phyloP scores from a whole-genome alignment of 1,284 basidiomycete genomes.

The Cryptococcus deneoformans region DNA sequence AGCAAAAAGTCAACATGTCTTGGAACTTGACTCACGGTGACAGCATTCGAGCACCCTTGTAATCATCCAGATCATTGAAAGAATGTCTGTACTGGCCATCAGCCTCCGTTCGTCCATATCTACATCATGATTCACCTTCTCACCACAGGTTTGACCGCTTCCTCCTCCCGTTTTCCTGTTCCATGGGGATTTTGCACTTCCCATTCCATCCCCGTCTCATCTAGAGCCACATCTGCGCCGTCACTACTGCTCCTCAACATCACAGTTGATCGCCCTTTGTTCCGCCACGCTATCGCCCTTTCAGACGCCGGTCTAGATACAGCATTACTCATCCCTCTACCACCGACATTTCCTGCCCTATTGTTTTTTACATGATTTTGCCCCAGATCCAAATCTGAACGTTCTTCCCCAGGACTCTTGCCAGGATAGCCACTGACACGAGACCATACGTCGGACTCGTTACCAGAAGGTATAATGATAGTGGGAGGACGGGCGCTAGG shows the following conservation, averaged over 20 bases:
- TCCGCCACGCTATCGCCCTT: conserved; percentile 24
- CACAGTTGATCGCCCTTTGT: conserved; percentile 17
- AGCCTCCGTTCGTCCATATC: neutral
- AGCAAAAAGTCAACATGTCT: neutral
- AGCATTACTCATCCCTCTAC: neutral
- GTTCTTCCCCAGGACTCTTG: conserved; percentile 9
- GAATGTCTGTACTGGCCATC: conserved; percentile 9
- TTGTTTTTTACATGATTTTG: neutral
- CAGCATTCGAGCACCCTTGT: conserved; percentile 8
- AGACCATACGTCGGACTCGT: conserved; percentile 18
- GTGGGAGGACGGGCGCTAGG: conserved; percentile 26
- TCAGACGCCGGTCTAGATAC: conserved; percentile 12
- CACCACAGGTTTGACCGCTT: conserved; percentile 1
- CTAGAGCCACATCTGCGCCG: conserved; percentile 37
- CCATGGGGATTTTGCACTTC: conserved; percentile 36
- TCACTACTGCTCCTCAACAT: conserved; percentile 38
- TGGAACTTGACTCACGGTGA: conserved; percentile 2
- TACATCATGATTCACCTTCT: conserved; percentile 18
- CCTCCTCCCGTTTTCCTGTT: conserved; percentile 14
- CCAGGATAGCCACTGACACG: neutral
- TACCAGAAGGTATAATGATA: conserved; percentile 17
- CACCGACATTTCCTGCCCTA: neutral
- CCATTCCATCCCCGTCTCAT: conserved; percentile 37
- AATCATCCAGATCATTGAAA: conserved; percentile 10
- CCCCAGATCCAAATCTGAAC: conserved; percentile 6